Conservation (phyloP, 139 green algal species). For the Nannochloris sp. region DNA sequence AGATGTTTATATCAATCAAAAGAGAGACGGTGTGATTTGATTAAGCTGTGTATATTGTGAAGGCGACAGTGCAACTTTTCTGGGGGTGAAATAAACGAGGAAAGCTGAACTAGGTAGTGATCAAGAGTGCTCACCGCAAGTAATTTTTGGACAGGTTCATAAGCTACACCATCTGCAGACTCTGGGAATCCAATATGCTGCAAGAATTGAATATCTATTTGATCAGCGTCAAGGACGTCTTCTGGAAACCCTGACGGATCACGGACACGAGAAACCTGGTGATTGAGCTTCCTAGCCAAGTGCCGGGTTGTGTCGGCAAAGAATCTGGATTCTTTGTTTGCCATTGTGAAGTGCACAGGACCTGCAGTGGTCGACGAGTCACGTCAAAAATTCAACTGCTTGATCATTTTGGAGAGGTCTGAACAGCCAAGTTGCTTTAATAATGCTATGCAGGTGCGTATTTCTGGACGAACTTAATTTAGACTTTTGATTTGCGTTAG, state of each 20-base stretch:
- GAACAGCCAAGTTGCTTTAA: no score
- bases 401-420: no score
- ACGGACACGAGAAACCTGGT: not conserved
- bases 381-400: no score
- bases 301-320: not conserved
- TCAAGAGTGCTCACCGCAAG: constrained; percentile 28
- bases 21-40: not conserved
- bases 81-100: not conserved
- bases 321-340: not conserved
- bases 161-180: constrained; percentile 34
- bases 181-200: constrained; percentile 34
- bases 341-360: not conserved
- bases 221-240: constrained; percentile 5
- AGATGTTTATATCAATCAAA: not conserved
- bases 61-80: not conserved
- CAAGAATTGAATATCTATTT: not conserved
- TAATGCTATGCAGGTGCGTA: no score
- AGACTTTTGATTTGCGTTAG: no score
- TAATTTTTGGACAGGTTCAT: constrained; percentile 35
- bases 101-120: not conserved
- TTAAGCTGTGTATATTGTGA: not conserved
- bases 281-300: constrained; percentile 10
- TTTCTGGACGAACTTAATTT: no score
- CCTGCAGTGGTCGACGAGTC: no score
- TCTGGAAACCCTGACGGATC: constrained; percentile 2